A percentile compares a stretch with the other conserved stretches of the same genome.
Evolutionary conservation across 2,329 filamentous ascomycete genomes (phyloP).

Genomic region (Pezicula carpinea): DNA sequence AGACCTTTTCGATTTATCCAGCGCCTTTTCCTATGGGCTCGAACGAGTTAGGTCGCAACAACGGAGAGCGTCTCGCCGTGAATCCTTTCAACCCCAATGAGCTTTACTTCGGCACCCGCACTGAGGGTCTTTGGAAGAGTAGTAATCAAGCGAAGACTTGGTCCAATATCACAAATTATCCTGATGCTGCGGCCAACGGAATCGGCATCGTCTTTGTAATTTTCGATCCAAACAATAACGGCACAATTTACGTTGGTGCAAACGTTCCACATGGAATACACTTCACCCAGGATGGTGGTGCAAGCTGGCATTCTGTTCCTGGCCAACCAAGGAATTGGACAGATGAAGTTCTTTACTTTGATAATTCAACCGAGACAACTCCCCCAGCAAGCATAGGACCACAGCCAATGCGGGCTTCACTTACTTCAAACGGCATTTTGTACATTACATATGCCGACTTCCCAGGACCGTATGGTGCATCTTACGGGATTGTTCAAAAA

Average conservation of each 20-base stretch:
- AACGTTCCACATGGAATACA: slow-evolving; percentile 10
- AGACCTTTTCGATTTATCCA: slow-evolving; percentile 10
- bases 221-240: slow-evolving; percentile 10
- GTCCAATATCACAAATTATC: slow-evolving; percentile 11
- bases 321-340: slow-evolving; percentile 8
- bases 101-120: slow-evolving; percentile 11
- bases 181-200: slow-evolving; percentile 9
- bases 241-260: slow-evolving; percentile 12
- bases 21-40: slow-evolving; percentile 13
- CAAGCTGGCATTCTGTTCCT: slow-evolving; percentile 7
- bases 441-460: slow-evolving; percentile 53
- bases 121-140: slow-evolving; percentile 12
- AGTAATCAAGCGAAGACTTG: slow-evolving; percentile 11
- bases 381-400: slow-evolving; percentile 9
- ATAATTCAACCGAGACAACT: not conserved
- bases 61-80: slow-evolving; percentile 11
- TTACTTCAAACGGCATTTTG: slow-evolving; percentile 40
- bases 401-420: slow-evolving; percentile 8
- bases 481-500: slow-evolving; percentile 44
- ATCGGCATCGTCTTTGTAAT: slow-evolving; percentile 12
- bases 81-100: slow-evolving; percentile 12
- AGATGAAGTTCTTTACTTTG: slow-evolving; percentile 2
- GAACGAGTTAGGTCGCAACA: slow-evolving; percentile 11
- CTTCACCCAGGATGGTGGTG: slow-evolving; percentile 8
- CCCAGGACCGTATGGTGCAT: slow-evolving; percentile 51